phyloP scores from a whole-genome alignment of 2,329 filamentous ascomycete species.

The Dactylonectria macrodidyma region DNA sequence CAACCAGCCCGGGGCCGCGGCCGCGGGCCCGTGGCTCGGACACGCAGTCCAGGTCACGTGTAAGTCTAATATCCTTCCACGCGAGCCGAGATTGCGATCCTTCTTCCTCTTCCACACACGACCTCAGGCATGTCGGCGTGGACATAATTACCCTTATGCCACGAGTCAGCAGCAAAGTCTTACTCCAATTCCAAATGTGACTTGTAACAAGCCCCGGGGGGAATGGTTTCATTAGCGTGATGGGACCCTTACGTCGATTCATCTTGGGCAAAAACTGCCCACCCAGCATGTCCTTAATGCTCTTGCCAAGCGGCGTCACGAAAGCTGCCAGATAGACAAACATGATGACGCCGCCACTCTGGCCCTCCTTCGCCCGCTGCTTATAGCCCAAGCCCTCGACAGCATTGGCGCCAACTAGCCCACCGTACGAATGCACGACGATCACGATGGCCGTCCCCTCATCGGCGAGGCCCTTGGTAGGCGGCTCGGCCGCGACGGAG shows the following conservation, averaged over 20 bases:
- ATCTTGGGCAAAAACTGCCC: constrained; percentile 48
- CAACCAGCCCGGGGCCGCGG: too few relatives aligned
- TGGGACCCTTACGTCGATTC: constrained; percentile 47
- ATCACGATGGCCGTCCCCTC: constrained; percentile 58
- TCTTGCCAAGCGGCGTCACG: constrained; percentile 48
- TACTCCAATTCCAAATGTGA: neutral
- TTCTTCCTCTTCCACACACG: constrained; percentile 23
- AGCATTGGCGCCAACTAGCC: constrained; percentile 56
- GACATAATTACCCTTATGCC: constrained; percentile 33
- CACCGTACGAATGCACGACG: constrained; percentile 61
- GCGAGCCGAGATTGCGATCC: too few relatives aligned
- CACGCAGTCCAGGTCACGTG: too few relatives aligned
- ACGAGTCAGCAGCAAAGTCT: neutral
- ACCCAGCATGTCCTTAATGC: constrained; percentile 13
- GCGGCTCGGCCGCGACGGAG: constrained; percentile 50
- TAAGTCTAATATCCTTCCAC: too few relatives aligned
- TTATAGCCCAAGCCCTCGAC: constrained; percentile 54
- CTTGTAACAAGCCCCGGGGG: neutral
- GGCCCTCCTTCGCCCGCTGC: constrained; percentile 49
- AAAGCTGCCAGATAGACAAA: constrained; percentile 55
- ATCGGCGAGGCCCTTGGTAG: constrained; percentile 46
- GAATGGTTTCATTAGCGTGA: neutral
- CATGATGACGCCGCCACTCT: constrained; percentile 56
- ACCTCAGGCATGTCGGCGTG: constrained; percentile 28
- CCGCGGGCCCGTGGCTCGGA: too few relatives aligned